Evolutionary conservation across 345 rosid genomes (phyloP), one percentile per base, ranked within the genome.

Genomic region (Ailanthus altissimus): DNA sequence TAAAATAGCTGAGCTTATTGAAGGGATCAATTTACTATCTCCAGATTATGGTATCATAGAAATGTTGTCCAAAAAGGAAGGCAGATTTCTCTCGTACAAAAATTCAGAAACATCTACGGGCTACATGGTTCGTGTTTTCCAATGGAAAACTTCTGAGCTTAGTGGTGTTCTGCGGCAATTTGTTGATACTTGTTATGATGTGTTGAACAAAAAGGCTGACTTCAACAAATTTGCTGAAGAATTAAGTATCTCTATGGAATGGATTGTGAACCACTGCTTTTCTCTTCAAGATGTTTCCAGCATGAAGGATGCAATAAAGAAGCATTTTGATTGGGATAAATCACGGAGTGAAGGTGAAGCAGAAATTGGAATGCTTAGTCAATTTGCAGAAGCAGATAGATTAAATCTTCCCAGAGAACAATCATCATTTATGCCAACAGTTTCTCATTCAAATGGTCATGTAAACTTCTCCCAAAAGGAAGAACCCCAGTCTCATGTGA

Each of bases 261-360:
- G 99, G 98, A 88, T 88, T 65, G 84, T 92, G 75, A 93, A 88
- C 80, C 96, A 93, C 49, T 93, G 99, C 72, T 93, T 93, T 78
- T 92, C 99, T 72, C 85, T 93, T 66, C 98, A 93, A 88, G 97
- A 93, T 85, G 97, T 92, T 89, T 87, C 98, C 72, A 90, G 91
- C 92, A 95, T 89, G 94, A 90, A 81, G 82, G 87, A 90, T 72
- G 93, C 83, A 74, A 81, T 90, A 36, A 86, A 85, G 85, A 92
- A 89, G 84, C 87, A 87, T 59, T 82, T 84, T 40, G 88, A 92
- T 45, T 86, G 93, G 91, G 97, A 90, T 80, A 97, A 88, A 66
- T 66, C 90, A 13, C 78, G 69, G 51, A 89, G 90, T 78, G 99
- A 86, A 86, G 78, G 85, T 53, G 93, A 93, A 86, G 81, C 82